Conservation (phyloP, 2,329 filamentous ascomycete species). For the Aureobasidium namibiae region DNA sequence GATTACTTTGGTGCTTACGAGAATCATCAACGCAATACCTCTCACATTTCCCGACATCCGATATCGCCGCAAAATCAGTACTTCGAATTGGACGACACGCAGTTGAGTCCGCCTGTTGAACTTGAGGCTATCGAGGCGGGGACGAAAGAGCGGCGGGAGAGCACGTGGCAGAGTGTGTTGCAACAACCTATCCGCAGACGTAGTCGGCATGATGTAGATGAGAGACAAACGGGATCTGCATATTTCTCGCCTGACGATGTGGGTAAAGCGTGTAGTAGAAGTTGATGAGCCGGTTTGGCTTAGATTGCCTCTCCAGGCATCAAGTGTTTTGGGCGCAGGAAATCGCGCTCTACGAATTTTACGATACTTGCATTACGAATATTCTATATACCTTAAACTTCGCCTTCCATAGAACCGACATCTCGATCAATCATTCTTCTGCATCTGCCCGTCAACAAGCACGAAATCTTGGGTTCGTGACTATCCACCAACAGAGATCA, state of each 20-base stretch:
- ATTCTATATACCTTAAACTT: background rate
- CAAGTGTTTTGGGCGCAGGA: too few species aligned
- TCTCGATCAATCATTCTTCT: too few species aligned
- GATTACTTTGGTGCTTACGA: constrained; percentile 1
- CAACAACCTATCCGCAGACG: background rate
- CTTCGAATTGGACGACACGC: constrained; percentile 1
- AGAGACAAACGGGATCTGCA: background rate
- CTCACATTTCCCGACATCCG: background rate
- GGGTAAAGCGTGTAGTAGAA: background rate
- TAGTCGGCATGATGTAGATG: background rate
- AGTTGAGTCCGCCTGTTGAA: constrained; percentile 4
- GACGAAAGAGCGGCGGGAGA: background rate
- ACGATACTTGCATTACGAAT: background rate
- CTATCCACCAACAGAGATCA: too few species aligned
- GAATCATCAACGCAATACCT: background rate
- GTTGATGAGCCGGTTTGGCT: background rate
- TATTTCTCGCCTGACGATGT: constrained; percentile 1
- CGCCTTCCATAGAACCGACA: too few species aligned
- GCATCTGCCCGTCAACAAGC: too few species aligned
- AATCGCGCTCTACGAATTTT: background rate
- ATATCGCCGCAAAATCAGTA: background rate
- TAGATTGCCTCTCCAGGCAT: too few species aligned
- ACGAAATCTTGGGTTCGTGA: too few species aligned
- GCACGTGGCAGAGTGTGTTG: background rate
- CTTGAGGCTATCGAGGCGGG: background rate